Evolutionary conservation across 2,329 filamentous ascomycete genomes (phyloP).

Genomic region (Trichoderma atroviride): DNA sequence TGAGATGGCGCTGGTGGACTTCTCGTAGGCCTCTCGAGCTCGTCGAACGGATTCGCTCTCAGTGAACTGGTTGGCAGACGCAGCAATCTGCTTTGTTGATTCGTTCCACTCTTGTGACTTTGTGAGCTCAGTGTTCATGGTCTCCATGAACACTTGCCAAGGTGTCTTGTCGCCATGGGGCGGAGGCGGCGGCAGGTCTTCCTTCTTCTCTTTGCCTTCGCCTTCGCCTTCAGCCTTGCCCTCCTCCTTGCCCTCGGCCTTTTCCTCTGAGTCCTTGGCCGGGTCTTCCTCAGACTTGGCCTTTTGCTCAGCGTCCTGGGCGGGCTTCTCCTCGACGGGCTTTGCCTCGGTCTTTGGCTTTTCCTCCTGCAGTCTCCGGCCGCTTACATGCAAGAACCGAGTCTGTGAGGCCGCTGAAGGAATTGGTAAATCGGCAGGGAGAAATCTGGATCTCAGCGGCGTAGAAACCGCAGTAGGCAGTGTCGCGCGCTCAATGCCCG

Average conservation of each 20-base stretch:
- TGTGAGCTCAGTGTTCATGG: slow-evolving; percentile 91
- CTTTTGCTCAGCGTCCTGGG: slow-evolving; percentile 28
- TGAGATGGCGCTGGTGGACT: slow-evolving; percentile 80
- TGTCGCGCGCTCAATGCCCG: slow-evolving; percentile 35
- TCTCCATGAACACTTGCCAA: slow-evolving; percentile 98
- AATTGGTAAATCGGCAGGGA: slow-evolving; percentile 40
- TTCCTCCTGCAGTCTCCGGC: slow-evolving; percentile 37
- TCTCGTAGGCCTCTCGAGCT: slow-evolving; percentile 83
- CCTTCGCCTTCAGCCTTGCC: slow-evolving; percentile 50
- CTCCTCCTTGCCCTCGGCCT: slow-evolving; percentile 49
- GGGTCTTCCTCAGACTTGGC: slow-evolving; percentile 30
- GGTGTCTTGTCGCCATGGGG: slow-evolving; percentile 97
- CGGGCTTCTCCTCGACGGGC: not conserved
- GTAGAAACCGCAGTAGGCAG: slow-evolving; percentile 38
- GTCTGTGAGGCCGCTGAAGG: slow-evolving; percentile 39
- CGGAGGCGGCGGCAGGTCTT: slow-evolving; percentile 80
- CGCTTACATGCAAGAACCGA: slow-evolving; percentile 41
- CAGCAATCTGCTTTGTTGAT: slow-evolving; percentile 90
- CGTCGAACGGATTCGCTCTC: slow-evolving; percentile 90
- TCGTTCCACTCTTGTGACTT: slow-evolving; percentile 99
- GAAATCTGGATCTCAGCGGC: slow-evolving; percentile 51
- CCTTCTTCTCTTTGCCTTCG: slow-evolving; percentile 59
- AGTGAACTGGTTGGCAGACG: slow-evolving; percentile 84
- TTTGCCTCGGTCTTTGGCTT: slow-evolving; percentile 35
- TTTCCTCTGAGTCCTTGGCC: slow-evolving; percentile 45